Base-by-base conservation (phyloP, 805 yeast species). In the Yamadazyma philogaea region DNA sequence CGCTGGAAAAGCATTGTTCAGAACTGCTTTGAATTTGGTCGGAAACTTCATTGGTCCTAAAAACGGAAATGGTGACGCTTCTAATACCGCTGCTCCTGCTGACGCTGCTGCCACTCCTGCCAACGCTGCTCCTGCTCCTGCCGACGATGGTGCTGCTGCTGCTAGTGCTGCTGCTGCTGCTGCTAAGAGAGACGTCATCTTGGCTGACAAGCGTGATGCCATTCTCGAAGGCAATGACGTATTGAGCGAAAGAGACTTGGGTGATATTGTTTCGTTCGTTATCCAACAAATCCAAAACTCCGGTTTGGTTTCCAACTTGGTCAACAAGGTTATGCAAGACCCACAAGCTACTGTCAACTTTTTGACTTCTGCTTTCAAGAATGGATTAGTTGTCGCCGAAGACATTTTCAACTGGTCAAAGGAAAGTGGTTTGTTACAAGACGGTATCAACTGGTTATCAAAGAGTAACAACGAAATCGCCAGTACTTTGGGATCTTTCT, bases 401-500 rank as follows among this genome's bases (percentile, higher is more conserved):
- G 72, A 68, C 36, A 43, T 67, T 30, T 64, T 53, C 59, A 26
- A 30, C 32, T 69, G 71, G 71, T 63, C 71, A 45, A 63, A 67
- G 55, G 43, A 51, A 15, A 55, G 61, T 11, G 74, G 74, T 46
- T 30, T 68, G 21, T 60, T 67, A 51, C 46, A 49, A 40, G 31
- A 53, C 3, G 62, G 57, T 39, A 48, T 67, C 34, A 32, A 53
- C 56, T 53, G 71, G 68, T 45, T 49, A 31, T 54, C 59, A 31
- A 49, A 56, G 22, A 54, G 53, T 46, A 53, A 40, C 24, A 42
- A 46, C 31, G 21, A 31, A 48, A 48, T 52, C 30, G 35, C 50
- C 28, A 30, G 32, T 16, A 41, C 49, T 26, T 39, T 51, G 22
- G 53, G 53, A 33, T 18, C 30, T 12, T 56, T 64, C 60, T 44